A percentile compares a stretch with the other conserved stretches of the same genome.
Evolutionary conservation across 352 stramenopile species (phyloP).

Genomic region (Phytophthora sp.): DNA sequence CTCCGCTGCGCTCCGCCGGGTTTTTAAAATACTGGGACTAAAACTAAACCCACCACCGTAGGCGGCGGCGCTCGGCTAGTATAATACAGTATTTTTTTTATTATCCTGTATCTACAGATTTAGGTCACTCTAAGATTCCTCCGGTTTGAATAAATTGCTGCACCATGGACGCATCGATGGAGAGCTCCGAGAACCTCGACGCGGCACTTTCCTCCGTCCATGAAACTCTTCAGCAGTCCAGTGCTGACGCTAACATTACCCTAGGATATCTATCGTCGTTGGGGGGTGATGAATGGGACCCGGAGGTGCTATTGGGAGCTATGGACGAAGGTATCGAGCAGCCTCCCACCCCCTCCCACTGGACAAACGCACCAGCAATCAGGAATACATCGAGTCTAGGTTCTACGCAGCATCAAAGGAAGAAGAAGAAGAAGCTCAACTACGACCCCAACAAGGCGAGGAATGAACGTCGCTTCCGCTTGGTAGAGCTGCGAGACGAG

Average conservation of each 20-base stretch:
- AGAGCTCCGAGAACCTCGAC: slow-evolving; percentile 9
- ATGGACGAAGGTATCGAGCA: slow-evolving; percentile 3
- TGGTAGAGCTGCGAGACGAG: slow-evolving; percentile 16
- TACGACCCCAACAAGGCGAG: slow-evolving; percentile 41
- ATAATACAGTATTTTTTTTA: no score
- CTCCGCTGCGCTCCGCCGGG: no score
- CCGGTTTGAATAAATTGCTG: no score
- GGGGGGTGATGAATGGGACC: slow-evolving; percentile 11
- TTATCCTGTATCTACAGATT: no score
- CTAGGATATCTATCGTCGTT: background rate
- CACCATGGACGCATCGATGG: no score
- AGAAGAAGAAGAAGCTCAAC: slow-evolving; percentile 22
- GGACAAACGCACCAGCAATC: background rate
- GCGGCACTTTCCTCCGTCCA: background rate
- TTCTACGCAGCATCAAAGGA: background rate
- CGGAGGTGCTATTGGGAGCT: slow-evolving; percentile 9
- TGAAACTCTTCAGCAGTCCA: background rate
- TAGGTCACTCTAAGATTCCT: no score
- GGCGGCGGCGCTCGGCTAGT: no score
- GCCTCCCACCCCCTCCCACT: background rate
- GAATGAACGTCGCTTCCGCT: slow-evolving; percentile 23
- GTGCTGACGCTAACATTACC: background rate
- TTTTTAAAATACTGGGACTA: no score
- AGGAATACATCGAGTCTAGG: background rate
- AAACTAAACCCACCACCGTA: no score